Evolutionary conservation across 306 rosid genomes (phyloP).

Genomic region (Lagenaria siceraria): DNA sequence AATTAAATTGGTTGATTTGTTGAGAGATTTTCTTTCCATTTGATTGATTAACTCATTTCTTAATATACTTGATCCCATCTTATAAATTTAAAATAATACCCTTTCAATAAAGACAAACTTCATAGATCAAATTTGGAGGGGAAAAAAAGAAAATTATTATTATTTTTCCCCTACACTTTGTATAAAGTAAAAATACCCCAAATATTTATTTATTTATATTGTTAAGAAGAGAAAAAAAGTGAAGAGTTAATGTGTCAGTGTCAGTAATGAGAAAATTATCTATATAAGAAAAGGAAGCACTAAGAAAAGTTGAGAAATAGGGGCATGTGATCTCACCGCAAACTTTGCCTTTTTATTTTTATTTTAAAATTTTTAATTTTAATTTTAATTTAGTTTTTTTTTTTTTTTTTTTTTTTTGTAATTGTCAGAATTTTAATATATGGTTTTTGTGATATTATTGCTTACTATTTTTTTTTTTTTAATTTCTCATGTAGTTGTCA

Average conservation of each 20-base stretch:
- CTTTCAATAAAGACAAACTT: background rate
- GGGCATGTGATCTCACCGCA: background rate
- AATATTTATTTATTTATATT: background rate
- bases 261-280: background rate
- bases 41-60: background rate
- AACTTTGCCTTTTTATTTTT: background rate
- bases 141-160: background rate
- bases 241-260: background rate
- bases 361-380: no score
- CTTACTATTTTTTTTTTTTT: background rate
- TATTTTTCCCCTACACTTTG: background rate
- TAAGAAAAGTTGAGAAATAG: background rate
- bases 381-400: background rate
- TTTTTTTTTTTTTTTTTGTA: background rate
- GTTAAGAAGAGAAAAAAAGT: background rate
- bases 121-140: background rate
- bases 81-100: background rate
- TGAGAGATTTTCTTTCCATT: background rate
- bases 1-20: background rate
- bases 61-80: background rate
- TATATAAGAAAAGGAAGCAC: background rate
- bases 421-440: background rate
- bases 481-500: no score
- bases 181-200: background rate
- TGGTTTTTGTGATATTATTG: background rate